Percentiles rank a stretch among this genome's conserved stretches.
Conservation (phyloP, 1,139 yeast genomes). For the Magnusiomyces tetraspermus region DNA sequence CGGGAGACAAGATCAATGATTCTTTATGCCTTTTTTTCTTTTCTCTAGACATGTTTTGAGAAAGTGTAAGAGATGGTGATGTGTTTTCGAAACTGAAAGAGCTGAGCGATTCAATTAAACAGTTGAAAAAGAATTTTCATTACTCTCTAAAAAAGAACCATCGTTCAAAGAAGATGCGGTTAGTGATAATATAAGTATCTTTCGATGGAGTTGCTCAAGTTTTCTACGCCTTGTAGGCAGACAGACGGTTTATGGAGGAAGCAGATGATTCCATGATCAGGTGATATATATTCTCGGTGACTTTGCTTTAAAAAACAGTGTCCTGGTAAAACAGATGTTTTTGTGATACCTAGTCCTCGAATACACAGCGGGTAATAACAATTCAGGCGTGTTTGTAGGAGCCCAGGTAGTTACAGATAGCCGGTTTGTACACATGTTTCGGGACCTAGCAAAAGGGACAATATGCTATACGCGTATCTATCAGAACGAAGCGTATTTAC, state of each 20-base stretch:
- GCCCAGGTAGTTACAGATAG: too few relatives aligned
- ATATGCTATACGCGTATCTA: too few relatives aligned
- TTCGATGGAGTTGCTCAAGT: slow-evolving; percentile 5
- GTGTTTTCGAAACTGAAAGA: not conserved
- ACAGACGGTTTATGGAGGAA: not conserved
- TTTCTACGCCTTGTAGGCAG: slow-evolving; percentile 2
- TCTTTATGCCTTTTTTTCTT: not conserved
- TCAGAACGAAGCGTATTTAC: too few relatives aligned
- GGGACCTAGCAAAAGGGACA: too few relatives aligned
- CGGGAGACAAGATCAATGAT: slow-evolving; percentile 8
- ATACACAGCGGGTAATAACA: too few relatives aligned
- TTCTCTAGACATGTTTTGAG: not conserved
- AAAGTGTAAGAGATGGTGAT: not conserved
- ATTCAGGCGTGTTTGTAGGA: too few relatives aligned
- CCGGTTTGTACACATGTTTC: too few relatives aligned
- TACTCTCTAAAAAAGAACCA: not conserved
- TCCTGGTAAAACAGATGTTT: too few relatives aligned
- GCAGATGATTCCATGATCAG: not conserved
- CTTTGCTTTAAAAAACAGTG: too few relatives aligned
- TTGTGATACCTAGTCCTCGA: too few relatives aligned
- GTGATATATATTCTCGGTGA: too few relatives aligned
- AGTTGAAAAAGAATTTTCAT: not conserved
- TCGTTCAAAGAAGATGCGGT: slow-evolving; percentile 1
- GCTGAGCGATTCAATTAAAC: not conserved
- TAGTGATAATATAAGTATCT: slow-evolving; percentile 1